Evolutionary conservation across 768 basidiomycete species (phyloP).

Genomic region (Antrodiella citrinella): DNA sequence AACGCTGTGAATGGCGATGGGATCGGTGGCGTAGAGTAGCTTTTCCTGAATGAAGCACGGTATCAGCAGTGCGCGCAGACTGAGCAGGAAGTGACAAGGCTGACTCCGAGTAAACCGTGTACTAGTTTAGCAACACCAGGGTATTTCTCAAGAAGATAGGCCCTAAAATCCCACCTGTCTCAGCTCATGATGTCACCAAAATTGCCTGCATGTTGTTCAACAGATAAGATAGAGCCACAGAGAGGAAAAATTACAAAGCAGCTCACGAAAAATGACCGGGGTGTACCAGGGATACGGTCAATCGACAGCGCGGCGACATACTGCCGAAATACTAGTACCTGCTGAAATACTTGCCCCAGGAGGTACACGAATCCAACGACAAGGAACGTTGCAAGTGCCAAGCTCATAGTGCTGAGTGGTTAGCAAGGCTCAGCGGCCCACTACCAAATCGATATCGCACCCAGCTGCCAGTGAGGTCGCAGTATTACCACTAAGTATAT

Average conservation of each 20-base stretch:
- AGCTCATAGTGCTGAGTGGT: too few relatives aligned
- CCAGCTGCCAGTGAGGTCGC: too few relatives aligned
- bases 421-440: too few relatives aligned
- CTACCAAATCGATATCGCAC: too few relatives aligned
- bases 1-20: background rate
- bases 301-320: background rate
- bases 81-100: conserved; percentile 3
- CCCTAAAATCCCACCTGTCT: conserved; percentile 31
- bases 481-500: too few relatives aligned
- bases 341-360: background rate
- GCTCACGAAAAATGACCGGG: background rate
- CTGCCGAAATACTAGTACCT: too few relatives aligned
- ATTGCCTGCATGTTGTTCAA: background rate
- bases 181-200: background rate
- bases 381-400: too few relatives aligned
- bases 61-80: too few relatives aligned
- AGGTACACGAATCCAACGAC: too few relatives aligned
- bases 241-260: background rate
- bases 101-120: conserved; percentile 28
- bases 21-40: background rate
- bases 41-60: background rate
- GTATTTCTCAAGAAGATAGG: conserved; percentile 26
- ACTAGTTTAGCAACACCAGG: conserved; percentile 23
- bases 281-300: conserved; percentile 2
- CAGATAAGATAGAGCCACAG: background rate